Conservation (phyloP, 495 filamentous ascomycete genomes). For the Podospora pseudopauciseta region DNA sequence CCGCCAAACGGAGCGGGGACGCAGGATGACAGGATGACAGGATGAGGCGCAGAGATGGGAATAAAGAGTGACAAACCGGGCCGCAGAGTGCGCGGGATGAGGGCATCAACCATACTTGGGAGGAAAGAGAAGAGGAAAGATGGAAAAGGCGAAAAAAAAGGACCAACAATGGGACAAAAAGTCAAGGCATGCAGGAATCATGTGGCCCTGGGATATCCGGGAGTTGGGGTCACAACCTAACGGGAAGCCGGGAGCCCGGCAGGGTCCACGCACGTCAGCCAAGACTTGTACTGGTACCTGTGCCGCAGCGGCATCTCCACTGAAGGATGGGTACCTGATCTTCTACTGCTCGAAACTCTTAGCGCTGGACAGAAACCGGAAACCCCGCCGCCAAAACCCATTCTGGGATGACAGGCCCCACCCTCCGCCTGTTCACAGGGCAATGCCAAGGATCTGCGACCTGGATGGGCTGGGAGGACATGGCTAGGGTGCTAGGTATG, state of each 20-base stretch:
- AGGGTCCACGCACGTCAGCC: not conserved
- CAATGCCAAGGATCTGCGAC: not conserved
- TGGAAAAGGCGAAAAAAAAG: not conserved
- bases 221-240: not conserved
- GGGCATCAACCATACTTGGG: not conserved
- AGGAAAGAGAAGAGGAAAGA: not conserved
- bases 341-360: not conserved
- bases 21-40: not conserved
- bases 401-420: not conserved
- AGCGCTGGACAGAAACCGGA: not conserved
- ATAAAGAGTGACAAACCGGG: not conserved
- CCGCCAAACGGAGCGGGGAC: not conserved
- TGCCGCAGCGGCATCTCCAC: not conserved
- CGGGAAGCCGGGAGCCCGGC: not conserved
- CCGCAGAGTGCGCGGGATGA: not conserved
- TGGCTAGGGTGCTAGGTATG: not conserved
- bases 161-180: not conserved
- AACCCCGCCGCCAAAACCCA: not conserved
- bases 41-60: not conserved
- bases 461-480: not conserved
- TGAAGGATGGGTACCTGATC: not conserved
- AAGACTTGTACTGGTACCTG: not conserved
- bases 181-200: not conserved
- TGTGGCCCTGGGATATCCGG: not conserved
- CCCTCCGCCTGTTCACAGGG: not conserved